Evolutionary conservation across 768 basidiomycete genomes (phyloP), one percentile per base, ranked within the genome.

Genomic region (Psilocybe tampanensis): DNA sequence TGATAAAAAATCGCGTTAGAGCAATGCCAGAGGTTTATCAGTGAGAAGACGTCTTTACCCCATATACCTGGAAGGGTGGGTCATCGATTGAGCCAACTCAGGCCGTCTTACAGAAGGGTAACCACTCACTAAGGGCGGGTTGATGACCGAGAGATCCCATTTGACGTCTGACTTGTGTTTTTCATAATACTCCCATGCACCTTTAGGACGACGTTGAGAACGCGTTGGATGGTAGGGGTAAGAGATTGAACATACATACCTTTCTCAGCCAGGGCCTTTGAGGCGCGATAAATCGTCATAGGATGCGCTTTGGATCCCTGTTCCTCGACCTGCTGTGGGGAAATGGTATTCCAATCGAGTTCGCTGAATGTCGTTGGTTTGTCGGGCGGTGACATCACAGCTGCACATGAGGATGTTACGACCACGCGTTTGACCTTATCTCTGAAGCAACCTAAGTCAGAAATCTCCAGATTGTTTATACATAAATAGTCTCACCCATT

Each of bases 221-320:
- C 4, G n/a, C 17, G 33, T 18, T 29, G 12, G 26, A 17, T 52
- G 7, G 34, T 19, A 15, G 22, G 13, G 18, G 43, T 8, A 24
- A 56, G 7, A 24, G 22, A 22, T 17, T 26, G 26, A 56, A 36
- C 26, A 39, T 23, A 17, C 56, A 9, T 55, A 81, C 84, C 79
- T 71, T 74, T 76, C 70, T 92, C 90, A 0, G 88, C 86, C 1
- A 89, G 73, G 2, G 76, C 79, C 74, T 91, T 91, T 9, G 82
- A 83, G 5, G 86, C 84, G 18, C 77, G 66, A 66, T 92, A 91
- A 22, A 69, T 57, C 5, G 67, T 58, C 1, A 26, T 56, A 47
- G 1, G 67, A 52, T 0, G 81, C 81, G 1, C 18, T 68, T 69
- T 6, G 84, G 44, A 21, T 21, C 57, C 87, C 34, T 82, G 71